Percentiles rank a stretch among this genome's conserved stretches.
phyloP scores from a whole-genome alignment of 176 grass and related monocot genomes.

The Pontederia crassipes region DNA sequence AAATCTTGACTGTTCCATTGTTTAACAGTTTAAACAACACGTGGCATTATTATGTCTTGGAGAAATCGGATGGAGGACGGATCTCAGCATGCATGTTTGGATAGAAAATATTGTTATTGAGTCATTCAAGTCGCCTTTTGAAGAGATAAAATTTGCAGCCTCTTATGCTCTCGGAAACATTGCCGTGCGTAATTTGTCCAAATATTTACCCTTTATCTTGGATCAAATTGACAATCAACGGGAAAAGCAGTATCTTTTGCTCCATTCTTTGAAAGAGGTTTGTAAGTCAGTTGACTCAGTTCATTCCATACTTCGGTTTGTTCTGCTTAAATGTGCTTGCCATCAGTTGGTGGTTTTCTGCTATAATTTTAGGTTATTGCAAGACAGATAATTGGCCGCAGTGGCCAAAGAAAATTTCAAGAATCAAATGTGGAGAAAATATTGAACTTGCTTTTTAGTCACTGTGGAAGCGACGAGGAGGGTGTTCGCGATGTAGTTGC shows the following conservation, averaged over 20 bases:
- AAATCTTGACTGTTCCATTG: neutral
- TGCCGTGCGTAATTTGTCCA: constrained; percentile 85
- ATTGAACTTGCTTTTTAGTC: constrained; percentile 78
- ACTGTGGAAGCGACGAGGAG: constrained; percentile 88
- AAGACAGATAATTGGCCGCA: constrained; percentile 53
- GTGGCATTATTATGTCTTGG: constrained; percentile 78
- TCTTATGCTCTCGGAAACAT: constrained; percentile 94
- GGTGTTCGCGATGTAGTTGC: constrained; percentile 92
- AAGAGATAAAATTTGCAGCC: constrained; percentile 89
- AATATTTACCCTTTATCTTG: constrained; percentile 87
- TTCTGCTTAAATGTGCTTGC: neutral
- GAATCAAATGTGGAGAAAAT: constrained; percentile 80
- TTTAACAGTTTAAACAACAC: constrained; percentile 72
- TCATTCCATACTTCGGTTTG: neutral
- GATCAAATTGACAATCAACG: constrained; percentile 95
- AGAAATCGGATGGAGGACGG: constrained; percentile 80
- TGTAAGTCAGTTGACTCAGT: constrained; percentile 4
- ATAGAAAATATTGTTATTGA: constrained; percentile 96
- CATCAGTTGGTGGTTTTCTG: neutral
- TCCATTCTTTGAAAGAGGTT: constrained; percentile 95
- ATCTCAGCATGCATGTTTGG: constrained; percentile 58
- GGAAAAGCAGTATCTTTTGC: constrained; percentile 83
- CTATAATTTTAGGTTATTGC: constrained; percentile 53
- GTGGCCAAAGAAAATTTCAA: constrained; percentile 59
- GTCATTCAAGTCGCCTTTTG: constrained; percentile 91